Conservation (phyloP, 345 rosid species). For the rapeseed (Brassica napus) region DNA sequence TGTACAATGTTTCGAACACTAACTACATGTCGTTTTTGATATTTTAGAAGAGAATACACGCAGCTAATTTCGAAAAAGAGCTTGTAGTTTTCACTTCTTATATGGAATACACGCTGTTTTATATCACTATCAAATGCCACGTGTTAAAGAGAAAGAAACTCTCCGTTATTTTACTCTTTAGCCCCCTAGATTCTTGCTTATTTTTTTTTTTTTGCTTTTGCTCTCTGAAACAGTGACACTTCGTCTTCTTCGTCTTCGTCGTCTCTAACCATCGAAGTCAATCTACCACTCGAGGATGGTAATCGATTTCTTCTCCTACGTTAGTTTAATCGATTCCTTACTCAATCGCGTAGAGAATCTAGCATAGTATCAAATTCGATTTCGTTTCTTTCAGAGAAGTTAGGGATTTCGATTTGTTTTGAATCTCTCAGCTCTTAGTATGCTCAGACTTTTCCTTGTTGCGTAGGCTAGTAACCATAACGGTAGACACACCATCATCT, state of each 20-base stretch:
- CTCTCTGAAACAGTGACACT: not conserved
- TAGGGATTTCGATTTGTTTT: constrained; percentile 19
- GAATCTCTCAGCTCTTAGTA: not conserved
- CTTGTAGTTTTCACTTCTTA: not conserved
- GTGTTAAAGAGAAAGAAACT: not conserved
- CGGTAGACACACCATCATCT: constrained; percentile 79
- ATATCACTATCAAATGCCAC: not conserved
- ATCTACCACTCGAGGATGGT: constrained; percentile 24
- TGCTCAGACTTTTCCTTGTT: not conserved
- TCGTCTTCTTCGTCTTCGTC: constrained; percentile 6
- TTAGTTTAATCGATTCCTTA: not conserved
- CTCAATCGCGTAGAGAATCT: not conserved
- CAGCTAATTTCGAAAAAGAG: not conserved
- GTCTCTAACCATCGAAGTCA: constrained; percentile 11
- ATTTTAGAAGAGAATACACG: not conserved
- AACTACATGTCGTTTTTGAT: not conserved
- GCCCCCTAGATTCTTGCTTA: not conserved
- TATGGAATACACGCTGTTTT: not conserved
- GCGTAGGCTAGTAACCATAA: constrained; percentile 57
- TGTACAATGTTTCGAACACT: not conserved
- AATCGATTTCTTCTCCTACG: constrained; percentile 8
- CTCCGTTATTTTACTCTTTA: not conserved
- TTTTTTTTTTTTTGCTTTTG: not conserved
- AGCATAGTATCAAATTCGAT: constrained; percentile 6
- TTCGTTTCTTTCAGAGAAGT: constrained; percentile 7